Base-by-base conservation (phyloP, 805 yeast species). In the Sungouiella thailandica region DNA sequence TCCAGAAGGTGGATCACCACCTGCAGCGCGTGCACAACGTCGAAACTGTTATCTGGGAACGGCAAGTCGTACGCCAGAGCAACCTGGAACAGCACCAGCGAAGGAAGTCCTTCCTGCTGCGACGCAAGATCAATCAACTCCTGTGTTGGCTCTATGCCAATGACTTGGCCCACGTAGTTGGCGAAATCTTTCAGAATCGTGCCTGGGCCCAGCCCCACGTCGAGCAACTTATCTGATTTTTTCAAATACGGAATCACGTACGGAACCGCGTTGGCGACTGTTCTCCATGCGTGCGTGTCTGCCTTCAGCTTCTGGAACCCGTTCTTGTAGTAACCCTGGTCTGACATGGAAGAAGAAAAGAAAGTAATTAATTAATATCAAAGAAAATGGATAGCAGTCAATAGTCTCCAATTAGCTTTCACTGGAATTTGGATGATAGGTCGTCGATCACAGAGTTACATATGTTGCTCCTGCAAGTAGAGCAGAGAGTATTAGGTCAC, bases 161-260 rank as follows among this genome's bases (percentile, higher is more conserved):
- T 44, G 5, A 60, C 52, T 19, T 39, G 30, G 5, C 45, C 40
- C 3, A 57, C 55, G 31, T 58, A 57, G 23, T 48, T 43, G 12
- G 60, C 61, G 15, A 65, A 38, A 34, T 57, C 68, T 5, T 41
- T 27, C 4, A 67, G 60, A 23, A 66, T 65, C 4, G 68, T 49
- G 0, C 70, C 72, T 3, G 70, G 70, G 0, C 72, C 72, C 42
- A 64, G 57, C 7, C 72, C 72, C 14, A 65, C 66, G 39, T 66
- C 72, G 10, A 66, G 53, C 6, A 65, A 42, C 23, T 41, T 38
- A 25, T 45, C 43, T 11, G 44, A 43, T 4, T 52, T 44, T 36
- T 57, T 48, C 18, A 65, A 29, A 20, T 53, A 43, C 4, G 57
- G 54, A 11, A 57, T 30, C 34, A 60, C 35, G 36, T 44, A 57